Conservation (phyloP, 768 basidiomycete genomes). For the Coprinopsis marcescibilis region DNA sequence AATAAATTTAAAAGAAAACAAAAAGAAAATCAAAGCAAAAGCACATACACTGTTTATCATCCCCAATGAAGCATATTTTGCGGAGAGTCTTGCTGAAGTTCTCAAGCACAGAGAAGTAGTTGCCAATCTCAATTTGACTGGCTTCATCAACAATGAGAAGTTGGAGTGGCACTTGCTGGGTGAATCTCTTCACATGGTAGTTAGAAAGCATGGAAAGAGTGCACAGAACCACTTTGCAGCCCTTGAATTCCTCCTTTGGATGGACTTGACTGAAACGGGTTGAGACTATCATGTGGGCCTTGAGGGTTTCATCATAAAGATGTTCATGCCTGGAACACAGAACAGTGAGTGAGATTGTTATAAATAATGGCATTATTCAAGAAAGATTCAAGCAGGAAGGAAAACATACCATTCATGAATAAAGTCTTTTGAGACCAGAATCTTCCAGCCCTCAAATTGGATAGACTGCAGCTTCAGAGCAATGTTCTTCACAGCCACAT, state of each 20-base stretch:
- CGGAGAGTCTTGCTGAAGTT: conserved; percentile 33
- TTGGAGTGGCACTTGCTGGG: conserved; percentile 33
- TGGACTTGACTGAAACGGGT: conserved; percentile 25
- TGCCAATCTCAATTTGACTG: conserved; percentile 58
- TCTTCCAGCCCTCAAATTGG: conserved; percentile 50
- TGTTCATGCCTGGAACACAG: conserved; percentile 66
- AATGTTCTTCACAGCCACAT: conserved; percentile 87
- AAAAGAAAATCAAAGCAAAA: conserved; percentile 9
- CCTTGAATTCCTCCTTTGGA: conserved; percentile 23
- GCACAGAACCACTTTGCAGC: conserved; percentile 60
- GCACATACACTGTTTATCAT: conserved; percentile 59
- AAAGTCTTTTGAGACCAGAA: conserved; percentile 70
- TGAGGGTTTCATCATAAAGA: conserved; percentile 46
- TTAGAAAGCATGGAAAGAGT: conserved; percentile 74
- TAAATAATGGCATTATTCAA: conserved; percentile 8
- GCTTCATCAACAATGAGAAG: conserved; percentile 63
- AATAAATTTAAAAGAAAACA: conserved; percentile 13
- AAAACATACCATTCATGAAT: conserved; percentile 55
- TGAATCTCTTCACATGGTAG: conserved; percentile 25
- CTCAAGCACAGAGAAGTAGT: conserved; percentile 38
- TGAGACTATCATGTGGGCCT: conserved; percentile 48
- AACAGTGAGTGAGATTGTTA: background rate
- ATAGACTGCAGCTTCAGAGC: conserved; percentile 67
- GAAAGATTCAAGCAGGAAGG: conserved; percentile 5
- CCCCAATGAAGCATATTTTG: conserved; percentile 60